Evolutionary conservation across 208 protist genomes (phyloP).

Genomic region (Trypanosomatidae sp.): DNA sequence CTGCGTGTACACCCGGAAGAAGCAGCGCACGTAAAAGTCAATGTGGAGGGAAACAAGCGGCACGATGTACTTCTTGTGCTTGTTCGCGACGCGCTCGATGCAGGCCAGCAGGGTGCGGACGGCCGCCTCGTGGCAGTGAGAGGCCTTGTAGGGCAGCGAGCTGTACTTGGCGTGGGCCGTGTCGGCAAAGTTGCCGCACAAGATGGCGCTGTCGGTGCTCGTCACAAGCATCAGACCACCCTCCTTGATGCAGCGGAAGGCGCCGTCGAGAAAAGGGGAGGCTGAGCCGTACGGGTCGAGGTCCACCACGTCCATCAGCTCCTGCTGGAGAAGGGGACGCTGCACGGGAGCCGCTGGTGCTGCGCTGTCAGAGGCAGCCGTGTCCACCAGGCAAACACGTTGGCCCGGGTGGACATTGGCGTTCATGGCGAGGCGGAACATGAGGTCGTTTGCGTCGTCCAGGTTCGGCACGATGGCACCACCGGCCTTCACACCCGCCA

Average conservation of each 20-base stretch:
- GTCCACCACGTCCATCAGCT: conserved; percentile 98
- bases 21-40: conserved; percentile 99
- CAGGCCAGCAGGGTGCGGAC: conserved; percentile 96
- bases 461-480: conserved; percentile 90
- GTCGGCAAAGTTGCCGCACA: conserved; percentile 97
- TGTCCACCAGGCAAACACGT: conserved; percentile 40
- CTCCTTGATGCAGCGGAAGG: conserved; percentile 95
- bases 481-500: conserved; percentile 31
- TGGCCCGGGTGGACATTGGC: conserved; percentile 38
- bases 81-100: conserved; percentile 92
- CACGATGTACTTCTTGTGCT: conserved; percentile 96
- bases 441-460: conserved; percentile 92
- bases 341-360: background rate
- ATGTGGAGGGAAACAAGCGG: conserved; percentile 97
- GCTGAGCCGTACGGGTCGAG: conserved; percentile 99
- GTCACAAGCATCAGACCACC: conserved; percentile 98
- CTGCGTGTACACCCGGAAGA: conserved; percentile 96
- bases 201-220: conserved; percentile 98
- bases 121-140: conserved; percentile 95
- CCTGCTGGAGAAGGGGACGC: conserved; percentile 76
- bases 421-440: conserved; percentile 85
- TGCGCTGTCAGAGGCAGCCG: background rate
- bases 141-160: conserved; percentile 84
- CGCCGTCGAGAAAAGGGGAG: conserved; percentile 96
- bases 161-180: conserved; percentile 98